A percentile compares a stretch with the other conserved stretches of the same genome.
Conservation (phyloP, 2,329 filamentous ascomycete species). For the Fusarium circinatum region DNA sequence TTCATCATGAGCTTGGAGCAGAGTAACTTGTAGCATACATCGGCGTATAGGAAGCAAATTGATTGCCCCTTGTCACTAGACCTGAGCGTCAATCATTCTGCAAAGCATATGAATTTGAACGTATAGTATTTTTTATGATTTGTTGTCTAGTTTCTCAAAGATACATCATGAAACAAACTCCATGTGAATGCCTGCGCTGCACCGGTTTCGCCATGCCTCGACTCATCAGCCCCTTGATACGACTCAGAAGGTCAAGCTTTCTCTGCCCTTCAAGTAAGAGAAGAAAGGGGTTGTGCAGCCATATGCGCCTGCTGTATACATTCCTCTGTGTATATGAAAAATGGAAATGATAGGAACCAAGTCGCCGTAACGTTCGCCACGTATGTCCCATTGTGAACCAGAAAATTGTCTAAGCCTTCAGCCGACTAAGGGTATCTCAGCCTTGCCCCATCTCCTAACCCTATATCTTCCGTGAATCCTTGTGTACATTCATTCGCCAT, state of each 20-base stretch:
- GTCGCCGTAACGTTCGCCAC: conserved; percentile 20
- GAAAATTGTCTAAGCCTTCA: conserved; percentile 51
- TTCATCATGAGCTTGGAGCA: not conserved
- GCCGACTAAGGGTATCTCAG: conserved; percentile 51
- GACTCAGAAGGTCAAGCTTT: conserved; percentile 12
- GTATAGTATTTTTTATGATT: conserved; percentile 37
- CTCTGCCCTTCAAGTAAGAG: conserved; percentile 20
- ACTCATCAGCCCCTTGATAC: conserved; percentile 15
- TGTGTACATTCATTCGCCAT: conserved; percentile 33
- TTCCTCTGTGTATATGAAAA: conserved; percentile 27
- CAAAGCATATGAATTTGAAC: conserved; percentile 7
- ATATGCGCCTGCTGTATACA: conserved; percentile 31
- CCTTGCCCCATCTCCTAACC: conserved; percentile 35
- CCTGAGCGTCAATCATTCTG: not conserved
- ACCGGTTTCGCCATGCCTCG: conserved; percentile 25
- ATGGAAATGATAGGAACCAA: conserved; percentile 28
- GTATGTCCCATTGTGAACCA: conserved; percentile 38
- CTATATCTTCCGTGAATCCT: conserved; percentile 17
- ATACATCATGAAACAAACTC: conserved; percentile 32
- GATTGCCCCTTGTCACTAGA: not conserved
- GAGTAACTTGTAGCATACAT: conserved; percentile 1
- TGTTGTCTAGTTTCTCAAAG: conserved; percentile 30
- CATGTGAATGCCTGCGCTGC: conserved; percentile 27
- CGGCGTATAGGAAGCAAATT: conserved; percentile 25
- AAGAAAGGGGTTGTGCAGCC: conserved; percentile 19